phyloP scores from a whole-genome alignment of 768 basidiomycete genomes.

The Rhizopogon vesiculosus region DNA sequence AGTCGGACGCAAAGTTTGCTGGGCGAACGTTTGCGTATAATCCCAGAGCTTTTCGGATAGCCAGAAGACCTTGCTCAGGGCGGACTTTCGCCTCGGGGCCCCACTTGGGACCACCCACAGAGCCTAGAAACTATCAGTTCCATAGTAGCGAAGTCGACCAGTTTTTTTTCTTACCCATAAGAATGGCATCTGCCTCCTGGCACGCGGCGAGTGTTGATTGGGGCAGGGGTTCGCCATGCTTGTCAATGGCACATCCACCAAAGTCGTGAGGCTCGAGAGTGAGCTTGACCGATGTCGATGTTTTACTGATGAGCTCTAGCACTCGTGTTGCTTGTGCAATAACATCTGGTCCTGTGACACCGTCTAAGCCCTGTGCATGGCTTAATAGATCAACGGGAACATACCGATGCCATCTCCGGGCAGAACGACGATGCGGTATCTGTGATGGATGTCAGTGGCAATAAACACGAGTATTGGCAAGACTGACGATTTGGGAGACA shows the following conservation, averaged over 20 bases:
- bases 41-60: slow-evolving; percentile 86
- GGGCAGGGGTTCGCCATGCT: slow-evolving; percentile 80
- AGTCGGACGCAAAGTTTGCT: slow-evolving; percentile 90
- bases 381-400: slow-evolving; percentile 8
- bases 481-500: slow-evolving; percentile 43
- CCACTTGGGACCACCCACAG: slow-evolving; percentile 99
- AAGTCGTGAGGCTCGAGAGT: slow-evolving; percentile 74
- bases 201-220: slow-evolving; percentile 83
- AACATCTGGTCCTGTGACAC: slow-evolving; percentile 77
- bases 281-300: slow-evolving; percentile 63
- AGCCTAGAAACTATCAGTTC: slow-evolving; percentile 48
- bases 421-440: slow-evolving; percentile 85
- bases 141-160: neutral
- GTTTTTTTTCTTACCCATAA: slow-evolving; percentile 70
- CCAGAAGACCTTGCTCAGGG: slow-evolving; percentile 88
- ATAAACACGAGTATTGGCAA: slow-evolving; percentile 3
- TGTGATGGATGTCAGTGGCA: slow-evolving; percentile 22
- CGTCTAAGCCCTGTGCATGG: neutral
- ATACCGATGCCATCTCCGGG: slow-evolving; percentile 97
- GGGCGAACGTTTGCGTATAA: slow-evolving; percentile 99
- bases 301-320: slow-evolving; percentile 63
- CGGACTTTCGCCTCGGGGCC: slow-evolving; percentile 84
- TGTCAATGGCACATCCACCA: slow-evolving; percentile 92
- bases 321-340: slow-evolving; percentile 81
- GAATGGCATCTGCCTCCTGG: slow-evolving; percentile 89